Percentiles rank a stretch among this genome's conserved stretches.
These are phyloP conservation scores for Phytomonas sp. DNA, from an alignment of 208 protist genomes.

Conservation along the genomic window DNA sequence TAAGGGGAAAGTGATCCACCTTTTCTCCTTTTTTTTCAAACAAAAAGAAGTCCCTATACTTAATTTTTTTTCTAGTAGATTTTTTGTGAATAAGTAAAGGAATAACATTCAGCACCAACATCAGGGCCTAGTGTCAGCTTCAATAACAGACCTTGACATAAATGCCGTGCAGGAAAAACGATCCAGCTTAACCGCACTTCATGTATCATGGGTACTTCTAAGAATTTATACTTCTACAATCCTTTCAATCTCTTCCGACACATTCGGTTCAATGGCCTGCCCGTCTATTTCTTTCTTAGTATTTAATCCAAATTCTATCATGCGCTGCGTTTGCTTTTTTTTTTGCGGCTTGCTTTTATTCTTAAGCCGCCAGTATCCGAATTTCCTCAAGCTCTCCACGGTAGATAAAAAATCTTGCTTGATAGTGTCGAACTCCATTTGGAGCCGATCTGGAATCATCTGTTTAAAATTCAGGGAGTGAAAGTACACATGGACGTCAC, in stretches of 20 bases:
- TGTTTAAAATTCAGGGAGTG: slow-evolving; percentile 5
- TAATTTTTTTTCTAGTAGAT: neutral
- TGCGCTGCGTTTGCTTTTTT: neutral
- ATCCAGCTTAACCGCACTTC: neutral
- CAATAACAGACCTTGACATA: neutral
- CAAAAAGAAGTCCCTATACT: neutral
- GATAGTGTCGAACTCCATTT: slow-evolving; percentile 1
- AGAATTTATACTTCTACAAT: neutral
- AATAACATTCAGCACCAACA: neutral
- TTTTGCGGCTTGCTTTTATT: neutral
- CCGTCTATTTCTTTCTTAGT: neutral
- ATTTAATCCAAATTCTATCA: neutral
- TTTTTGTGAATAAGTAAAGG: neutral
- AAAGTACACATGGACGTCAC: slow-evolving; percentile 10
- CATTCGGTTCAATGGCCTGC: neutral
- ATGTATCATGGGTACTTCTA: neutral
- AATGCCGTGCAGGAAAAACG: neutral
- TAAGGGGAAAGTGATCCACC: neutral
- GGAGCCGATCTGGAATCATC: slow-evolving; percentile 14
- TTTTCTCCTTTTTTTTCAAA: neutral
- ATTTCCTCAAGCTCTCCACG: neutral
- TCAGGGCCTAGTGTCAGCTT: no score
- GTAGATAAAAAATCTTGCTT: neutral
- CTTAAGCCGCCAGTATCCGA: neutral
- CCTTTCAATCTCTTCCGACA: no score